These are phyloP conservation scores for Phytophthora fragariae DNA, from an alignment of 352 stramenopile genomes.

Conservation along the genomic window DNA sequence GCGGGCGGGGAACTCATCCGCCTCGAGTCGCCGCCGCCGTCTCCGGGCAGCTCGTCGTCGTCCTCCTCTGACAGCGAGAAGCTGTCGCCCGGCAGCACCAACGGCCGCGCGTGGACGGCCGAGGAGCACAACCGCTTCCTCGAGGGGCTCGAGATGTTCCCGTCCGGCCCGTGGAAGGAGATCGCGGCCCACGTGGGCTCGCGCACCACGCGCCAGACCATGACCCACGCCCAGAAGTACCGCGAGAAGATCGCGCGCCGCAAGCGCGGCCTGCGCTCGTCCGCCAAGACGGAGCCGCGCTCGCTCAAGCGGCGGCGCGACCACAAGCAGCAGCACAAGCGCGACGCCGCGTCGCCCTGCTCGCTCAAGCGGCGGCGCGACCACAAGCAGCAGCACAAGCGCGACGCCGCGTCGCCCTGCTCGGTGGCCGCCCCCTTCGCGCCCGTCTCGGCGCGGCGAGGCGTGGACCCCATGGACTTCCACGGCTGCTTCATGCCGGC, in stretches of 20 bases:
- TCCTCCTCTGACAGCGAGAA: slow-evolving; percentile 21
- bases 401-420: slow-evolving; percentile 32
- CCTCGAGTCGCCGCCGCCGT: slow-evolving; percentile 26
- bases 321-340: slow-evolving; percentile 14
- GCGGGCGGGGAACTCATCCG: slow-evolving; percentile 44
- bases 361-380: slow-evolving; percentile 44
- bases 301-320: slow-evolving; percentile 41
- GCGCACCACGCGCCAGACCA: slow-evolving; percentile 64
- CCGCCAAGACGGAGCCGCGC: slow-evolving; percentile 30
- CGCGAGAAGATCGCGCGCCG: slow-evolving; percentile 63
- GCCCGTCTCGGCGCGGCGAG: slow-evolving; percentile 2
- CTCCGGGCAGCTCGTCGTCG: slow-evolving; percentile 1
- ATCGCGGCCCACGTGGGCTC: slow-evolving; percentile 64
- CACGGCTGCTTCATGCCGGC: slow-evolving; percentile 34
- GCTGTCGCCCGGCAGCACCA: slow-evolving; percentile 32
- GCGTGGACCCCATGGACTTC: slow-evolving; percentile 43
- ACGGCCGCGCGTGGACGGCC: slow-evolving; percentile 48
- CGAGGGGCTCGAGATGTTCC: slow-evolving; percentile 66
- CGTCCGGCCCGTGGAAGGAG: slow-evolving; percentile 67
- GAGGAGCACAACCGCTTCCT: slow-evolving; percentile 73
- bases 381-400: slow-evolving; percentile 14
- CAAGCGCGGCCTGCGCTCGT: slow-evolving; percentile 51
- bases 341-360: slow-evolving; percentile 32
- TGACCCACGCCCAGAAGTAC: slow-evolving; percentile 72
- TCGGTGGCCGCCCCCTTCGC: slow-evolving; percentile 22